Conservation (phyloP, 2,329 filamentous ascomycete genomes). For the Nigrospora osmanthi region DNA sequence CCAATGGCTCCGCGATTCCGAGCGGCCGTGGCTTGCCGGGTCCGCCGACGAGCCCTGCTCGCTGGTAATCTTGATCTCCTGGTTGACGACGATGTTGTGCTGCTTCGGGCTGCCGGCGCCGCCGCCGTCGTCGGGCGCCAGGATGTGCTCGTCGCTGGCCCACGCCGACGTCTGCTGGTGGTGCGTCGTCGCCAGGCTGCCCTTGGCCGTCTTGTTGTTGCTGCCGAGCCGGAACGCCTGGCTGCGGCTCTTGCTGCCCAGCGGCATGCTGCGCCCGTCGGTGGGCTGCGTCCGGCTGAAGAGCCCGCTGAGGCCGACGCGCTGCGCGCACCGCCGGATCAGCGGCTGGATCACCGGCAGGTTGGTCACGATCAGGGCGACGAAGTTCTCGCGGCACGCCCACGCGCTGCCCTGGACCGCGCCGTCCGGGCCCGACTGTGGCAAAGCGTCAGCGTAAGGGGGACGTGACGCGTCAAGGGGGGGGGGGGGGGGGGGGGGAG, state of each 20-base stretch:
- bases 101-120: not conserved
- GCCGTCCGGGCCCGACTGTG: constrained; percentile 10
- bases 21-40: too few species aligned
- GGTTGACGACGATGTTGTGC: too few species aligned
- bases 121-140: not conserved
- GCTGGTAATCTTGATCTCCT: too few species aligned
- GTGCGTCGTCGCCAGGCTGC: not conserved
- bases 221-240: not conserved
- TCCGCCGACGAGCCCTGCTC: too few species aligned
- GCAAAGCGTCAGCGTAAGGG: not conserved
- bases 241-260: constrained; percentile 2
- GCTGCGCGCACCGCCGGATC: constrained; percentile 7
- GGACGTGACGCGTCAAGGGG: not conserved
- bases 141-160: constrained; percentile 10
- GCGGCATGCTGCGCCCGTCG: not conserved
- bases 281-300: constrained; percentile 6
- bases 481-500: not conserved
- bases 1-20: too few species aligned
- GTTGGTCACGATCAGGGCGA: constrained; percentile 28
- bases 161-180: constrained; percentile 3
- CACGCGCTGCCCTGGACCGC: constrained; percentile 16
- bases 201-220: not conserved
- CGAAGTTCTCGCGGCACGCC: constrained; percentile 30
- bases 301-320: constrained; percentile 8
- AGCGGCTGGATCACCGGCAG: constrained; percentile 14